A percentile compares a stretch with the other conserved stretches of the same genome.
These are phyloP conservation scores for Trichoderma breve DNA, from an alignment of 2,329 filamentous ascomycete species.

Conservation along the genomic window DNA sequence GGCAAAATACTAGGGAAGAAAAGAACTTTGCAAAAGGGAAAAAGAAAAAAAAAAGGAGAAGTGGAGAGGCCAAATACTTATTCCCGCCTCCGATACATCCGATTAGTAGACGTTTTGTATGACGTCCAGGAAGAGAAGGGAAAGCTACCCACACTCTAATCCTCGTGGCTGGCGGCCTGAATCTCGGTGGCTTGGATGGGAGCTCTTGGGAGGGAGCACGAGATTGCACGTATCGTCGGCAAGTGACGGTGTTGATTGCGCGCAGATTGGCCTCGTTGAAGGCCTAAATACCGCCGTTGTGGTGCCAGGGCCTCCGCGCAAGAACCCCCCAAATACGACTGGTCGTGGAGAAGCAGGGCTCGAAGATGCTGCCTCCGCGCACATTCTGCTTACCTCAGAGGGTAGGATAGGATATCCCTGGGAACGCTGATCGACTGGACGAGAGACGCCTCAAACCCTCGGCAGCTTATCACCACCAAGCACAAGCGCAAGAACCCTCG, in stretches of 20 bases:
- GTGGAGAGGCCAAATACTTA: slow-evolving; percentile 12
- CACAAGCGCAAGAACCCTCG: not conserved
- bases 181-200: slow-evolving; percentile 1
- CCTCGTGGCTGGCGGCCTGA: slow-evolving; percentile 5
- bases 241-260: not conserved
- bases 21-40: not conserved
- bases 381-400: slow-evolving; percentile 10
- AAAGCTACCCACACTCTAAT: not conserved
- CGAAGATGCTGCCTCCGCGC: not conserved
- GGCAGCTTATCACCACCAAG: slow-evolving; percentile 4
- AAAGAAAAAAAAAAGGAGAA: slow-evolving; percentile 7
- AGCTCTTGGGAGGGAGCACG: not conserved
- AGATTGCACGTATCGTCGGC: not conserved
- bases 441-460: not conserved
- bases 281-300: not conserved
- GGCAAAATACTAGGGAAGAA: not conserved
- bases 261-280: not conserved
- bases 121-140: not conserved
- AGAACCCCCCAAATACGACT: not conserved
- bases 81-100: slow-evolving; percentile 18
- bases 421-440: slow-evolving; percentile 5
- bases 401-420: not conserved
- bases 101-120: not conserved
- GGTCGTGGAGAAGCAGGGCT: not conserved
- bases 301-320: not conserved